phyloP scores from a whole-genome alignment of 805 yeast species.

The Kodamaea kaohsiungensis region DNA sequence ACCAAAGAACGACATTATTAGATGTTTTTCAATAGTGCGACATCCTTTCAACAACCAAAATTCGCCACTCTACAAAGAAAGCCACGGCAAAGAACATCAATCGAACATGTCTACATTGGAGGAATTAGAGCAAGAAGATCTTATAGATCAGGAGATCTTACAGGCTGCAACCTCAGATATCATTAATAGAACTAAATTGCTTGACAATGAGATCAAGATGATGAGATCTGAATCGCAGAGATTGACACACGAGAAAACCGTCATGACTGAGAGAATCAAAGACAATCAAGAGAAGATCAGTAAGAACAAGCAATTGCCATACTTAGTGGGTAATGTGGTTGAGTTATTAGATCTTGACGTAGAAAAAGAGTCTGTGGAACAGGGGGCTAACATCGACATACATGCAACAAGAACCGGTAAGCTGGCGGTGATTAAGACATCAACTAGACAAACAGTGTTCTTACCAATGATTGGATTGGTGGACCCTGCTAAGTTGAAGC shows the following conservation, averaged over 20 bases:
- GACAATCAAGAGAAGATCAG: slow-evolving; percentile 96
- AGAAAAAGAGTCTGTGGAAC: slow-evolving; percentile 78
- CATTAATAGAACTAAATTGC: slow-evolving; percentile 77
- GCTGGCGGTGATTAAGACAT: slow-evolving; percentile 97
- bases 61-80: neutral
- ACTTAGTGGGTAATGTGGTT: slow-evolving; percentile 93
- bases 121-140: slow-evolving; percentile 70
- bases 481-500: slow-evolving; percentile 86
- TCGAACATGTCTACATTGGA: slow-evolving; percentile 75
- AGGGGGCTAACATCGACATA: slow-evolving; percentile 93
- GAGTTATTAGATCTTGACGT: slow-evolving; percentile 88
- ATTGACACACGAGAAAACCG: slow-evolving; percentile 86
- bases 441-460: slow-evolving; percentile 96
- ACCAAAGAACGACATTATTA: neutral
- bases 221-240: slow-evolving; percentile 91
- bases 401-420: slow-evolving; percentile 91
- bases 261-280: slow-evolving; percentile 90
- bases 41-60: neutral
- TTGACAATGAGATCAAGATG: slow-evolving; percentile 94
- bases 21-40: neutral
- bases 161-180: slow-evolving; percentile 79
- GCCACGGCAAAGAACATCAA: neutral
- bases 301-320: slow-evolving; percentile 93
- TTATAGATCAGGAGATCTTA: slow-evolving; percentile 80
- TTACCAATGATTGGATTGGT: slow-evolving; percentile 95